phyloP scores from a whole-genome alignment of 164 flowering plant species.

The Aristolochia contorta region DNA sequence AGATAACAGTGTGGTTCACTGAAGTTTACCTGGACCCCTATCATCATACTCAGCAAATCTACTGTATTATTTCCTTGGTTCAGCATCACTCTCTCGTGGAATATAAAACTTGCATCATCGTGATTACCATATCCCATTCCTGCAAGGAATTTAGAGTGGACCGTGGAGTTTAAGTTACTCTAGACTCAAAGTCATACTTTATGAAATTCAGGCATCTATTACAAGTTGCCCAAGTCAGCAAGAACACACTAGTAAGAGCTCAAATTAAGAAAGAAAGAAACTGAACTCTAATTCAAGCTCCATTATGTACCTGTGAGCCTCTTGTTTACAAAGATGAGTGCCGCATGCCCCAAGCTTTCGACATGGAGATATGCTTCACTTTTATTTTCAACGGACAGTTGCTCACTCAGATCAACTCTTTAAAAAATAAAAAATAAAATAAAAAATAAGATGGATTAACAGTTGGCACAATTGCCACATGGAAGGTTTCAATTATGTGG shows the following conservation, averaged over 20 bases:
- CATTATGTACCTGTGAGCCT: conserved; percentile 27
- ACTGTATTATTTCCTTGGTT: conserved; percentile 39
- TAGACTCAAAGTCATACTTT: background rate
- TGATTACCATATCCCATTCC: conserved; percentile 54
- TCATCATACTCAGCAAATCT: conserved; percentile 50
- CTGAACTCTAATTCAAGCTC: background rate
- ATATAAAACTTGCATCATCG: conserved; percentile 38
- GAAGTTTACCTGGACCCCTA: conserved; percentile 43
- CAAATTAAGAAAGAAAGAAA: background rate
- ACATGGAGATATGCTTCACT: conserved; percentile 23
- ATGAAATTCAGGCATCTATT: too few species aligned
- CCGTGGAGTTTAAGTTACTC: background rate
- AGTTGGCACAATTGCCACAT: background rate
- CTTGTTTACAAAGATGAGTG: conserved; percentile 42
- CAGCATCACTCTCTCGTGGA: conserved; percentile 24
- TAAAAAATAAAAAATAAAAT: conserved; percentile 9
- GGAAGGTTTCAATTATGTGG: background rate
- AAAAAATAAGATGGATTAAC: background rate
- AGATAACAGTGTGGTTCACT: too few species aligned
- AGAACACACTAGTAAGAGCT: background rate
- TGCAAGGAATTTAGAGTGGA: conserved; percentile 10
- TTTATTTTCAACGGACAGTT: conserved; percentile 8
- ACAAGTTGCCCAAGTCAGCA: background rate
- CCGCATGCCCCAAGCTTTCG: conserved; percentile 53
- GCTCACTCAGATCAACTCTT: conserved; percentile 25